These are phyloP conservation scores for Erigeron canadensis DNA, from an alignment of 129 eudicot genomes.

Conservation along the genomic window DNA sequence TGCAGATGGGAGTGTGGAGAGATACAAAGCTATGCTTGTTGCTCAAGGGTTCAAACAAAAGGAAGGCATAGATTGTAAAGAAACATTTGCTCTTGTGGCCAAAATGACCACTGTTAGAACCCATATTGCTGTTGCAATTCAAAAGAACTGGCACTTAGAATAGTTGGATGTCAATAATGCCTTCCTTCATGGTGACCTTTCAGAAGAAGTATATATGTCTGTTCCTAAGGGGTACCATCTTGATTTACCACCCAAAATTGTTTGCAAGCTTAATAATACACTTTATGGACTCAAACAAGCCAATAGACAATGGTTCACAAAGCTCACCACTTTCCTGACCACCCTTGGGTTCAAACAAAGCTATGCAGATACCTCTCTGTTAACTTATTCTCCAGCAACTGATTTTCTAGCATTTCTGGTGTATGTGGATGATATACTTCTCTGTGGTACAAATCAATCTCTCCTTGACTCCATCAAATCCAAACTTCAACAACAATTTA, in stretches of 20 bases:
- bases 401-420: background rate
- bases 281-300: background rate
- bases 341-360: background rate
- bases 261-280: background rate
- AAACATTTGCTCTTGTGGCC: background rate
- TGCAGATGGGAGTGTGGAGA: too few species aligned
- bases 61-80: background rate
- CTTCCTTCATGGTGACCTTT: background rate
- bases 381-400: background rate
- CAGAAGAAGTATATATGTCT: too few species aligned
- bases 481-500: too few species aligned
- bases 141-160: background rate
- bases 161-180: background rate
- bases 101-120: background rate
- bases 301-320: background rate
- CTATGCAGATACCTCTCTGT: background rate
- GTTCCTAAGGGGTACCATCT: background rate
- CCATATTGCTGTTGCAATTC: background rate
- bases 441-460: too few species aligned
- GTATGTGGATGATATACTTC: background rate
- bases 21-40: background rate
- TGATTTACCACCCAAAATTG: background rate
- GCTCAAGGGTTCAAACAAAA: background rate
- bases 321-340: background rate
- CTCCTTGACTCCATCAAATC: too few species aligned